Percentiles rank a stretch among this genome's conserved stretches.
Conservation (phyloP, 2,329 filamentous ascomycete species). For the Xenoacremonium recifei region DNA sequence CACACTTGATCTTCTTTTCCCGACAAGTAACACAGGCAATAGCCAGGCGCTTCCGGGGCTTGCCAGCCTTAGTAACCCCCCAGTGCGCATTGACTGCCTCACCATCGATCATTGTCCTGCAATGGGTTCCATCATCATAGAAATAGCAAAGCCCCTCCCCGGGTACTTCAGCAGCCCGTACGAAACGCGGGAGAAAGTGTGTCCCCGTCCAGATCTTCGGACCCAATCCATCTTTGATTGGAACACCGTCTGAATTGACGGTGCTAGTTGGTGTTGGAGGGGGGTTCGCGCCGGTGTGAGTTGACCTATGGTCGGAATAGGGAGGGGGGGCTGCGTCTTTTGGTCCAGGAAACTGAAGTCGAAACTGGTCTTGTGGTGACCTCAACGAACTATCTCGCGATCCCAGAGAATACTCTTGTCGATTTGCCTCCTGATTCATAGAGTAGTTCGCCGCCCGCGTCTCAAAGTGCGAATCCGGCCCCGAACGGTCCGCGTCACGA, state of each 20-base stretch:
- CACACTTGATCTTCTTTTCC: conserved; percentile 97
- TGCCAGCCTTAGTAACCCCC: conserved; percentile 92
- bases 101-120: conserved; percentile 80
- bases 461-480: conserved; percentile 35
- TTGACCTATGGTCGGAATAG: conserved; percentile 25
- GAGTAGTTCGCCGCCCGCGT: conserved; percentile 38
- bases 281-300: conserved; percentile 24
- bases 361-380: conserved; percentile 33
- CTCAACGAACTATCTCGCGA: conserved; percentile 37
- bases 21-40: conserved; percentile 92
- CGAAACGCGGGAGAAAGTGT: conserved; percentile 65
- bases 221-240: conserved; percentile 59
- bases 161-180: conserved; percentile 63
- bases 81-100: conserved; percentile 86
- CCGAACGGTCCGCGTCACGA: conserved; percentile 36
- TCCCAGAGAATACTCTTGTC: conserved; percentile 46
- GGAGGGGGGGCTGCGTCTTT: conserved; percentile 29
- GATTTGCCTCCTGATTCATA: conserved; percentile 37
- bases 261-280: conserved; percentile 28
- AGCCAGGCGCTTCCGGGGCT: conserved; percentile 85
- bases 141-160: conserved; percentile 82
- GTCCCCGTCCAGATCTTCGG: conserved; percentile 70
- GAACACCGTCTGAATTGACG: conserved; percentile 39
- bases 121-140: conserved; percentile 81
- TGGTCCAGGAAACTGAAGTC: conserved; percentile 36